Evolutionary conservation across 495 filamentous ascomycete species (phyloP).

Genomic region (Hypoxylon fuscum): DNA sequence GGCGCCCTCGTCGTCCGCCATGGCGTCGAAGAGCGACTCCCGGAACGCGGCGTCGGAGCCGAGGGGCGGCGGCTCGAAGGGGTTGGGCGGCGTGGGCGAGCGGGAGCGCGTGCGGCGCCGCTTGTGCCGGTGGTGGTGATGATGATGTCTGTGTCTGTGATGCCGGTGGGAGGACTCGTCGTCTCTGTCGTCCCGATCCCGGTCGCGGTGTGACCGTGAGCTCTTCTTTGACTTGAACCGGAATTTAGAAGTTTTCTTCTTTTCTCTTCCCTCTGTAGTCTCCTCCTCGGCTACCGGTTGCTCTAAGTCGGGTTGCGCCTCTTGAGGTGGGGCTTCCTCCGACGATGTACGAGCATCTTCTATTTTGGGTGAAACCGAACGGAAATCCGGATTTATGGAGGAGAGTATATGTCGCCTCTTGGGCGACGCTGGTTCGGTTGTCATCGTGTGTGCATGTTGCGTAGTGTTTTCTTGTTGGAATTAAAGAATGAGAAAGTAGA

Average conservation of each 20-base stretch:
- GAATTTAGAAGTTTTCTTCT: conserved; percentile 58
- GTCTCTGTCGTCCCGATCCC: conserved; percentile 26
- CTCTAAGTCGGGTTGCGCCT: conserved; percentile 27
- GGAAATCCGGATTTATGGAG: conserved; percentile 51
- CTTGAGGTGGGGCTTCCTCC: conserved; percentile 24
- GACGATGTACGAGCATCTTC: conserved; percentile 6
- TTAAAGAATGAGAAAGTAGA: background rate
- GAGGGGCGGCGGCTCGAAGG: conserved; percentile 63
- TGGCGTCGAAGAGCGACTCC: conserved; percentile 97
- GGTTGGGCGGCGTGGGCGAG: conserved; percentile 47
- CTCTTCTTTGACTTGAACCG: conserved; percentile 63
- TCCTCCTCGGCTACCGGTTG: conserved; percentile 19
- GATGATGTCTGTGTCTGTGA: conserved; percentile 44
- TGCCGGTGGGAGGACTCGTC: conserved; percentile 25
- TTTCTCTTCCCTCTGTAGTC: conserved; percentile 23
- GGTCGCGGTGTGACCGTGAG: conserved; percentile 27
- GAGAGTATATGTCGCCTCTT: conserved; percentile 56
- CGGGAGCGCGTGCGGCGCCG: conserved; percentile 44
- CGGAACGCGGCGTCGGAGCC: conserved; percentile 81
- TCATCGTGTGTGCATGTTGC: conserved; percentile 42
- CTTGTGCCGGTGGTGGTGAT: conserved; percentile 44
- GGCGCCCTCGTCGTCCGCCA: conserved; percentile 97
- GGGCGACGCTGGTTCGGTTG: conserved; percentile 50
- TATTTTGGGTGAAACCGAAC: conserved; percentile 27
- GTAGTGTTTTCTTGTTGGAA: background rate